Base-by-base conservation (phyloP, 768 basidiomycete species). In the Kwoniella sp. region DNA sequence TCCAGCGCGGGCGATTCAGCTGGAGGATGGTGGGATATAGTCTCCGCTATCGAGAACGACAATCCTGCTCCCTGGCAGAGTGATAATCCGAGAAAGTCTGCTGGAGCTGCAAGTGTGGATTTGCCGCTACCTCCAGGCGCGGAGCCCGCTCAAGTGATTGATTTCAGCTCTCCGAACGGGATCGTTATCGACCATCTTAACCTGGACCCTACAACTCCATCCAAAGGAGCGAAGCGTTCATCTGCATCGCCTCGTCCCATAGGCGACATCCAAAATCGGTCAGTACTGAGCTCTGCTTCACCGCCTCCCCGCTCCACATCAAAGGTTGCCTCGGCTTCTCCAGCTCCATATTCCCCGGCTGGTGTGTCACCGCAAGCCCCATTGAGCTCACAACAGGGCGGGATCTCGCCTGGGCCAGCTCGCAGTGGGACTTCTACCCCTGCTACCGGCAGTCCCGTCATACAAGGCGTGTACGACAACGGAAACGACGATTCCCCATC, bases 1-100 rank as follows among this genome's bases (percentile, higher is more conserved):
- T 47, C 49, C 10, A 41, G 43, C 39, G 39, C 37, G 2, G 34
- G 42, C 17, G 22, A 31, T 5, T 38, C 45, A 19, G 20, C 20
- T 7, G 52, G 52, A 3, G 67, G 67, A 2, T 69, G 67, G 67
- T 69, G 67, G 67, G 67, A 69, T 60, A 57, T 69, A 5, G 62
- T 69, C 14, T 69, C 67, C 0, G 64, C 64, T 7, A 58, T 69
- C n/a, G 45, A 60, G 9, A 45, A 50, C 12, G 46, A 60, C 15
- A 47, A 42, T 19, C 49, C 62, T 9, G 52, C 57, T 15, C 67
- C 67, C 0, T 66, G 67, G 67, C 34, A 45, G 5, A 38, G 44
- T 31, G 39, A 42, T 6, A 41, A 34, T 10, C 36, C 17, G 7
- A 45, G 50, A 11, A 37, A 50, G 2, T 49, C 55, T 1, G 49